phyloP scores from a whole-genome alignment of 1,284 basidiomycete species.

The Kalmanozyma brasiliensis region DNA sequence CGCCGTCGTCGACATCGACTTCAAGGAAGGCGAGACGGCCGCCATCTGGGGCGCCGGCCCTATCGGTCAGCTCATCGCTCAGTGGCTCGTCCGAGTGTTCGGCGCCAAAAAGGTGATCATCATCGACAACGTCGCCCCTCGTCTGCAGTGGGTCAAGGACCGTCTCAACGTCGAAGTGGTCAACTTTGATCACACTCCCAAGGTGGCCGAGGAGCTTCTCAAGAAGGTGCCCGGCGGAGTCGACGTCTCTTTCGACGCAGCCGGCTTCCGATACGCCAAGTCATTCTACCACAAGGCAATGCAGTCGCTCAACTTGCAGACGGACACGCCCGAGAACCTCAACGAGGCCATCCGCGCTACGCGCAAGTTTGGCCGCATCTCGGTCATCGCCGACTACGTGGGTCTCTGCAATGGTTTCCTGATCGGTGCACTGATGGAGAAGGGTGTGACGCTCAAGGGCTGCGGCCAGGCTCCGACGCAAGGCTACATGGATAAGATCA shows the following conservation, averaged over 20 bases:
- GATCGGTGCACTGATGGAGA: constrained; percentile 82
- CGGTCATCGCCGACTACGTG: constrained; percentile 48
- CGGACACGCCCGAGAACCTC: constrained; percentile 78
- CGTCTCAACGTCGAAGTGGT: constrained; percentile 75
- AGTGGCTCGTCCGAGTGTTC: constrained; percentile 75
- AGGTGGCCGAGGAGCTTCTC: constrained; percentile 75
- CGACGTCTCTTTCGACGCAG: constrained; percentile 48
- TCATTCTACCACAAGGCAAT: constrained; percentile 74
- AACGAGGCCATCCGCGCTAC: constrained; percentile 76
- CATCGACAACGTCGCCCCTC: constrained; percentile 76
- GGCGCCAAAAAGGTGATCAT: constrained; percentile 79
- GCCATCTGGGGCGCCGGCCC: constrained; percentile 76
- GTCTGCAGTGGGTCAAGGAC: constrained; percentile 75
- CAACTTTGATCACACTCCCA: constrained; percentile 73
- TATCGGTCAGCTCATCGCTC: constrained; percentile 74
- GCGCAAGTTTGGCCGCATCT: constrained; percentile 70
- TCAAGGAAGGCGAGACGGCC: constrained; percentile 76
- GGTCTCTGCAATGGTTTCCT: constrained; percentile 74
- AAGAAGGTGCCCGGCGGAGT: constrained; percentile 73
- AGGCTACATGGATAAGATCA: constrained; percentile 76
- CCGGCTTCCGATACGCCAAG: constrained; percentile 59
- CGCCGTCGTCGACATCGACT: constrained; percentile 76
- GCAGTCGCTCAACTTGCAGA: constrained; percentile 79
- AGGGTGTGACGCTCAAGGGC: constrained; percentile 68
- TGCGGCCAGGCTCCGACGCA: constrained; percentile 75